Evolutionary conservation across 768 basidiomycete genomes (phyloP).

Genomic region (Amanita inopinata): DNA sequence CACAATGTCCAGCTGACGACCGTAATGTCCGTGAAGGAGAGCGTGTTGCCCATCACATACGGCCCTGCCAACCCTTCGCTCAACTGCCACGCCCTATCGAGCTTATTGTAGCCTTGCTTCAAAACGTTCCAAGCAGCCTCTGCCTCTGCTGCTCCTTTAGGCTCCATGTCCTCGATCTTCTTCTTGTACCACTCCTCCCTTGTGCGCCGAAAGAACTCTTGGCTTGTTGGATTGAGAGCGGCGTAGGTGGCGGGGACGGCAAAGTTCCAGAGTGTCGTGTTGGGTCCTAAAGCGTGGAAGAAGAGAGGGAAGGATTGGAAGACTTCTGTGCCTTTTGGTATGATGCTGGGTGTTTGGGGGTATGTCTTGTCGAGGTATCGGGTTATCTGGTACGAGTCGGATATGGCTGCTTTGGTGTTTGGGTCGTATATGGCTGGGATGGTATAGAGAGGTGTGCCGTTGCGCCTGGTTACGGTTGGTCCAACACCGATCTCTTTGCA

Average conservation of each 20-base stretch:
- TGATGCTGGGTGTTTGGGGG: slow-evolving; percentile 25
- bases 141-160: slow-evolving; percentile 1
- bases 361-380: slow-evolving; percentile 39
- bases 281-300: neutral
- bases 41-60: slow-evolving; percentile 8
- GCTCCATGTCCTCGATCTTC: slow-evolving; percentile 4
- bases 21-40: slow-evolving; percentile 10
- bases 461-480: slow-evolving; percentile 18
- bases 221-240: slow-evolving; percentile 9
- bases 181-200: slow-evolving; percentile 5
- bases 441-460: slow-evolving; percentile 25
- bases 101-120: slow-evolving; percentile 5
- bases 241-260: slow-evolving; percentile 3
- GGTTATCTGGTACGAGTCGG: slow-evolving; percentile 35
- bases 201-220: slow-evolving; percentile 10
- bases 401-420: slow-evolving; percentile 23
- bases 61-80: slow-evolving; percentile 6
- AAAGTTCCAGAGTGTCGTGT: slow-evolving; percentile 6
- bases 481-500: slow-evolving; percentile 23
- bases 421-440: slow-evolving; percentile 40
- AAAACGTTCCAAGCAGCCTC: slow-evolving; percentile 7
- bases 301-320: neutral
- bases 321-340: slow-evolving; percentile 17
- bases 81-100: slow-evolving; percentile 8
- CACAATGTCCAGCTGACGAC: slow-evolving; percentile 6